Evolutionary conservation across 2,329 filamentous ascomycete genomes (phyloP).

Genomic region (Pseudogymnoascus sp.): DNA sequence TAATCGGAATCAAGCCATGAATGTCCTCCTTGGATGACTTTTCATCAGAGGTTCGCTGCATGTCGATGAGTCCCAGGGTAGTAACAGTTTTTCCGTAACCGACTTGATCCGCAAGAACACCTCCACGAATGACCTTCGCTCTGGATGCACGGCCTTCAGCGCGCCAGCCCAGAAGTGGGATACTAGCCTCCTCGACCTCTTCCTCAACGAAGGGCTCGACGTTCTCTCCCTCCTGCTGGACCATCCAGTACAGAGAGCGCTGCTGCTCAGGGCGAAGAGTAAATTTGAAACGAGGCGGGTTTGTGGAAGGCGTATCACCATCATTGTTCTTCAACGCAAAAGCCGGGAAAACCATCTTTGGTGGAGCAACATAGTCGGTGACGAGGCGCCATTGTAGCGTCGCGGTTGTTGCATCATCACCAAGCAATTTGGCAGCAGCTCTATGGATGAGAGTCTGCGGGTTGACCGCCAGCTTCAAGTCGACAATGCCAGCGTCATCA

Average conservation of each 20-base stretch:
- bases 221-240: constrained; percentile 44
- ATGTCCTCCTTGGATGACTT: background rate
- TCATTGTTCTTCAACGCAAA: constrained; percentile 39
- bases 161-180: constrained; percentile 46
- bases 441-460: constrained; percentile 36
- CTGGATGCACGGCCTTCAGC: constrained; percentile 45
- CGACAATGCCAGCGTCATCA: constrained; percentile 25
- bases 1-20: constrained; percentile 28
- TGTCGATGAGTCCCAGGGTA: constrained; percentile 47
- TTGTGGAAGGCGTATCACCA: constrained; percentile 24
- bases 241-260: constrained; percentile 52
- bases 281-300: constrained; percentile 32
- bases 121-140: constrained; percentile 41
- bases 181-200: constrained; percentile 48
- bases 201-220: constrained; percentile 39
- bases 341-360: constrained; percentile 28
- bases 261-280: constrained; percentile 44
- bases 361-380: constrained; percentile 34
- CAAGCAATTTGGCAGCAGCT: constrained; percentile 30
- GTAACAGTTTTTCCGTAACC: constrained; percentile 61
- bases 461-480: constrained; percentile 36
- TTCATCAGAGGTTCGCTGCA: constrained; percentile 14
- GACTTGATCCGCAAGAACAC: constrained; percentile 55
- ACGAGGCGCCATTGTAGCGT: constrained; percentile 39
- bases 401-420: constrained; percentile 3